These are phyloP conservation scores for Amborella trichopoda DNA, from an alignment of 164 flowering plant genomes.

Conservation along the genomic window DNA sequence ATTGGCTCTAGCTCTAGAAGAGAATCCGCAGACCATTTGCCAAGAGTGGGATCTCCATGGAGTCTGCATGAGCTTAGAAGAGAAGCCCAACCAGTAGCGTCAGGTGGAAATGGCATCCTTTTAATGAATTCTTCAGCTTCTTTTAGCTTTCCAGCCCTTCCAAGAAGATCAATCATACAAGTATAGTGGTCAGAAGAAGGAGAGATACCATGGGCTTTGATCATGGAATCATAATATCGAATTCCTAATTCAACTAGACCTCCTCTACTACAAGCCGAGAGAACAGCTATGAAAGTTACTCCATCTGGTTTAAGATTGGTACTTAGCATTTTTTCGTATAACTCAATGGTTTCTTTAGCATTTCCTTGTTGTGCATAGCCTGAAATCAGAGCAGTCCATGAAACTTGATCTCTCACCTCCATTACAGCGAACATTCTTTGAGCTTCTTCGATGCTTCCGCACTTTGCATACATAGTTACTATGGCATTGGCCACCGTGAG, in stretches of 20 bases:
- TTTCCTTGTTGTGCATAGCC: conserved; percentile 85
- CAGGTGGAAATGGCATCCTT: conserved; percentile 62
- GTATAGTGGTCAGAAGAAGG: conserved; percentile 63
- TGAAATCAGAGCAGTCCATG: conserved; percentile 85
- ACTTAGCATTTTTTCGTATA: conserved; percentile 65
- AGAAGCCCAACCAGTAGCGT: conserved; percentile 68
- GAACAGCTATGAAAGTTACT: conserved; percentile 70
- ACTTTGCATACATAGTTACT: conserved; percentile 67
- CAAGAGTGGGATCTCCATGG: conserved; percentile 64
- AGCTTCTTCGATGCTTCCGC: conserved; percentile 62
- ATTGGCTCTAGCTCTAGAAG: conserved; percentile 52
- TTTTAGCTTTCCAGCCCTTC: conserved; percentile 71
- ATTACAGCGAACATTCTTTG: conserved; percentile 52
- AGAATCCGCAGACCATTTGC: conserved; percentile 79
- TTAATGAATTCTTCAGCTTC: conserved; percentile 62
- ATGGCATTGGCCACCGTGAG: conserved; percentile 71
- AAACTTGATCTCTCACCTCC: conserved; percentile 54
- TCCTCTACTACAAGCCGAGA: conserved; percentile 89
- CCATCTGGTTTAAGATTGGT: conserved; percentile 65
- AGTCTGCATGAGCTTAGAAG: conserved; percentile 75
- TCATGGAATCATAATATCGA: conserved; percentile 53
- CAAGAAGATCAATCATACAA: conserved; percentile 80
- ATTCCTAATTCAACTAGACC: conserved; percentile 73
- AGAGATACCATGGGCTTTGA: conserved; percentile 35
- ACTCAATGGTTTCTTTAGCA: conserved; percentile 47